Evolutionary conservation across 257 asterid genomes (phyloP).

Genomic region (Nicotiana obtusifolia): DNA sequence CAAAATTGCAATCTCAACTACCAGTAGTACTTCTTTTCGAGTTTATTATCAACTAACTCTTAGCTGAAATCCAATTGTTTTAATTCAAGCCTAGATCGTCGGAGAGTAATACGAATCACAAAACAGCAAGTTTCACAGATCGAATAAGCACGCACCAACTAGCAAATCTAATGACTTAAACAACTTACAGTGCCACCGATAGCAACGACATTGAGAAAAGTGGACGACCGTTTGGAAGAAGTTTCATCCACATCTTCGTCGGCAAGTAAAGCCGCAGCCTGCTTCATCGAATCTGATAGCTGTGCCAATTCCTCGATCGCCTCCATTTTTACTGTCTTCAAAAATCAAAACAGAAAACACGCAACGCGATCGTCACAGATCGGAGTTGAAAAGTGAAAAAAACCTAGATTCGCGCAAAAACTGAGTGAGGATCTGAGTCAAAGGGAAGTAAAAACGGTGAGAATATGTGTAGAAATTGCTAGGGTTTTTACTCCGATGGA

Average conservation of each 20-base stretch:
- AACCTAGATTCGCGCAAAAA: slow-evolving; percentile 22
- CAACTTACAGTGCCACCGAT: slow-evolving; percentile 77
- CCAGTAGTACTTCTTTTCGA: background rate
- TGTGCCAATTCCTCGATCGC: slow-evolving; percentile 82
- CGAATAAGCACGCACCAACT: slow-evolving; percentile 17
- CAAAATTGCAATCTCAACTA: background rate
- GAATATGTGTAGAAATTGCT: background rate
- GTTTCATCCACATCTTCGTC: slow-evolving; percentile 91
- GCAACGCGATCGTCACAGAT: slow-evolving; percentile 11
- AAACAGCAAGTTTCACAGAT: slow-evolving; percentile 9
- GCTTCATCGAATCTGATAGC: slow-evolving; percentile 95
- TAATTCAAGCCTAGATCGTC: background rate
- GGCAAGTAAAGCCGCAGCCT: slow-evolving; percentile 81
- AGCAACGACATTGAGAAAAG: slow-evolving; percentile 94
- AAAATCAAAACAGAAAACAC: background rate
- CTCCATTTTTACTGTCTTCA: slow-evolving; percentile 35
- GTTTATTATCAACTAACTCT: background rate
- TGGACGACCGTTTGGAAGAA: slow-evolving; percentile 65
- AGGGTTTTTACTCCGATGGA: slow-evolving; percentile 1
- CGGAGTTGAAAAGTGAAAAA: background rate
- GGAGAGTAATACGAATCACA: background rate
- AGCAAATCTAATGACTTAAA: background rate
- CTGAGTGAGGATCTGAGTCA: slow-evolving; percentile 17
- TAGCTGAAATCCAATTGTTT: background rate
- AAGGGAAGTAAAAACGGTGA: background rate